Percentiles rank a stretch among this genome's conserved stretches.
These are phyloP conservation scores for Vitis hybrid DNA, from an alignment of 177 flowering plant genomes.

Conservation along the genomic window DNA sequence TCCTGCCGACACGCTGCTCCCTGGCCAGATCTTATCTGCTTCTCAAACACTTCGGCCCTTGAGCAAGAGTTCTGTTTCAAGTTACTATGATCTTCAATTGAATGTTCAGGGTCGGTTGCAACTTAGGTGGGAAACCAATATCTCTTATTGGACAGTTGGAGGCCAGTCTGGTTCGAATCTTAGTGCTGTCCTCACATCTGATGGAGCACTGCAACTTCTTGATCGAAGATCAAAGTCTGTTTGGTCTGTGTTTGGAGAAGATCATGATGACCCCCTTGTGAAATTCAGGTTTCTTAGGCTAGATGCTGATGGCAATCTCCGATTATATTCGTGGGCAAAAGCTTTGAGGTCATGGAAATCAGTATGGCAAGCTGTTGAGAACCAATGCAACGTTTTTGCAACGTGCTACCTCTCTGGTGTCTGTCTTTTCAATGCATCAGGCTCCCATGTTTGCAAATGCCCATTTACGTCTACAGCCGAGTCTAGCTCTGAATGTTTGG, in stretches of 20 bases:
- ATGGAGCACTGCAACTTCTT: slow-evolving; percentile 54
- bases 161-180: slow-evolving; percentile 18
- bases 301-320: slow-evolving; percentile 74
- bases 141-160: slow-evolving; percentile 58
- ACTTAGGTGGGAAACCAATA: slow-evolving; percentile 58
- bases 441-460: slow-evolving; percentile 50
- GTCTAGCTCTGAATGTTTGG: slow-evolving; percentile 44
- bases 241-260: slow-evolving; percentile 64
- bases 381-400: slow-evolving; percentile 76
- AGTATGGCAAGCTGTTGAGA: slow-evolving; percentile 77
- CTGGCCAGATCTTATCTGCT: slow-evolving; percentile 53
- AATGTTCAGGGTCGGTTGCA: slow-evolving; percentile 45
- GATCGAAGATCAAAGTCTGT: slow-evolving; percentile 34
- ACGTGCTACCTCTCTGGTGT: slow-evolving; percentile 57
- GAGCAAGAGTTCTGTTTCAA: slow-evolving; percentile 44
- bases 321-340: slow-evolving; percentile 65
- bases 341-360: slow-evolving; percentile 45
- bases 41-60: slow-evolving; percentile 49
- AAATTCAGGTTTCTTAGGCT: slow-evolving; percentile 60
- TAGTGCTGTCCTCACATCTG: slow-evolving; percentile 36
- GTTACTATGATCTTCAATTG: slow-evolving; percentile 57
- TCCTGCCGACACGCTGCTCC: slow-evolving; percentile 68
- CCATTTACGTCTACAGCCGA: slow-evolving; percentile 29
- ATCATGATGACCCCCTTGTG: slow-evolving; percentile 50
- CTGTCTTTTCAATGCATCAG: slow-evolving; percentile 37